phyloP scores from a whole-genome alignment of 2,329 filamentous ascomycete species.

The Hymenoscyphus linearis region DNA sequence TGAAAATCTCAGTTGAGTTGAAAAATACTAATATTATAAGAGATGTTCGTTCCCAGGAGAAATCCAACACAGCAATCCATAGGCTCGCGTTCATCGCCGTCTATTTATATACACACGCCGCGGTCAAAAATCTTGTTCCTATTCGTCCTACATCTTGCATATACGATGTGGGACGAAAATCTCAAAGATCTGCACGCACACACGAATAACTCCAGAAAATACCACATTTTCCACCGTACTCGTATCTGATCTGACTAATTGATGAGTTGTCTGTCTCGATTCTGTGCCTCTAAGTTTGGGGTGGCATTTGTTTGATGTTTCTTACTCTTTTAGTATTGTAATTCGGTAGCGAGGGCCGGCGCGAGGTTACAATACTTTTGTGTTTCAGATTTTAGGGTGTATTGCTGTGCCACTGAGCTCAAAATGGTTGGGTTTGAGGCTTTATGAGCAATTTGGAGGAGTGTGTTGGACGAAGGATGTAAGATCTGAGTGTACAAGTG shows the following conservation, averaged over 20 bases:
- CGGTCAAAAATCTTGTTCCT: neutral
- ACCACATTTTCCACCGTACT: no score
- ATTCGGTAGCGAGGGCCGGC: neutral
- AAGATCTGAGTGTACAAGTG: no score
- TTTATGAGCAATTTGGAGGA: neutral
- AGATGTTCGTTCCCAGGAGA: no score
- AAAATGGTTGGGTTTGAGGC: neutral
- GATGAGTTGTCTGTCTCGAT: neutral
- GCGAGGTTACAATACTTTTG: no score
- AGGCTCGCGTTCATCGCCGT: neutral
- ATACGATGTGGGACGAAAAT: neutral
- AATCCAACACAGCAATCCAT: neutral
- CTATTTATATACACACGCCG: neutral
- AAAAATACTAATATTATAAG: no score
- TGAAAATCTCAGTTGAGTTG: no score
- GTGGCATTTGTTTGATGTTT: neutral
- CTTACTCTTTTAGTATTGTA: neutral
- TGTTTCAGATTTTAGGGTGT: neutral
- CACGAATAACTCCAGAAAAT: neutral
- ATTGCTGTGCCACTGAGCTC: neutral
- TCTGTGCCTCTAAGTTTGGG: neutral
- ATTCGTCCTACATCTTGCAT: neutral
- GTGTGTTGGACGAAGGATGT: no score
- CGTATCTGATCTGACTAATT: no score
- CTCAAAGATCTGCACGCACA: neutral